A percentile compares a stretch with the other conserved stretches of the same genome.
Conservation (phyloP, 768 basidiomycete species). For the Pulveroboletus sp. region DNA sequence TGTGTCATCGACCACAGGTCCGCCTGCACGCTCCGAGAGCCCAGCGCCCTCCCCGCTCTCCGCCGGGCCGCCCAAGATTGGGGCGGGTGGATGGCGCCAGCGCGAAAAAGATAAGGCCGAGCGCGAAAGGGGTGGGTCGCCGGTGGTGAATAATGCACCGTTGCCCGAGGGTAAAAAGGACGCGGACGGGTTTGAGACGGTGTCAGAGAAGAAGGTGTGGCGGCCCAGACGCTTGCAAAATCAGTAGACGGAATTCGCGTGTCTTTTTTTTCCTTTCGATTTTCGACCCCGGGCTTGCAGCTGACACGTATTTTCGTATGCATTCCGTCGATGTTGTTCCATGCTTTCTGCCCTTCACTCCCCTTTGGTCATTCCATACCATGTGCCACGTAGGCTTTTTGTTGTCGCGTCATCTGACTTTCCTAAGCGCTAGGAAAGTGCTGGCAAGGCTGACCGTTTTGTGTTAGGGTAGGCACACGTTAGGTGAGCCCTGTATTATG, state of each 20-base stretch:
- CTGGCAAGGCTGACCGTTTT: too few species aligned
- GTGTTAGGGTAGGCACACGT: too few species aligned
- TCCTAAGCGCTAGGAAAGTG: too few species aligned
- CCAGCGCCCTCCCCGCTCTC: slow-evolving; percentile 40
- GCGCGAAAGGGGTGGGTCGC: slow-evolving; percentile 13
- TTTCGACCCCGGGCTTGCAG: too few species aligned
- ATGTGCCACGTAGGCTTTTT: too few species aligned
- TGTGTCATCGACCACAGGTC: slow-evolving; percentile 25
- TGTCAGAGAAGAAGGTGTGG: slow-evolving; percentile 33
- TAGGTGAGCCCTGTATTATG: too few species aligned
- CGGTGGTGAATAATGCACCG: slow-evolving; percentile 19
- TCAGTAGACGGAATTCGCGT: background rate
- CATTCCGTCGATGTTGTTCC: too few species aligned
- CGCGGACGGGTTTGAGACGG: slow-evolving; percentile 72
- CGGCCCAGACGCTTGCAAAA: slow-evolving; percentile 15
- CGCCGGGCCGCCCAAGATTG: slow-evolving; percentile 37
- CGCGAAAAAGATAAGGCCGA: slow-evolving; percentile 48
- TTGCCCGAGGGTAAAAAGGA: slow-evolving; percentile 48
- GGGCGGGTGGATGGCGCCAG: slow-evolving; percentile 53
- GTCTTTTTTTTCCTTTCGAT: background rate
- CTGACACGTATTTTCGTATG: background rate
- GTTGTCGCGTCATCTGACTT: too few species aligned
- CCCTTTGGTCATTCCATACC: too few species aligned
- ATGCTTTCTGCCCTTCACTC: too few species aligned
- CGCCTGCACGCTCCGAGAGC: slow-evolving; percentile 54